Base-by-base conservation (phyloP, 768 basidiomycete species). In the Lactarius psammicola region DNA sequence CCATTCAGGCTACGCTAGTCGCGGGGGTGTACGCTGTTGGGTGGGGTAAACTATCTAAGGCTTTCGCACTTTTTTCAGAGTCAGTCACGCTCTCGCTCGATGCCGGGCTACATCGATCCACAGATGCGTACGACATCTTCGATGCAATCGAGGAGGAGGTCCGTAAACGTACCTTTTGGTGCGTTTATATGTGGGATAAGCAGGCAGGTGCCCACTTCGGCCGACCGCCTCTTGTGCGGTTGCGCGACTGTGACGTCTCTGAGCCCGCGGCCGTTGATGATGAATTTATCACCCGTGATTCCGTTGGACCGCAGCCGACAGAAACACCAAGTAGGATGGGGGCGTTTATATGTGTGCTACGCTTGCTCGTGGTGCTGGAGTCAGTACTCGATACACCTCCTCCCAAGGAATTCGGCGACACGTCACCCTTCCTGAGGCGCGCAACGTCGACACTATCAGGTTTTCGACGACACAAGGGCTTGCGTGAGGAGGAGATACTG, bases 151-250 rank as follows among this genome's bases (percentile, higher is more conserved):
- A 95, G 75, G 89, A 91, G 66, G 93, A 96, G 75, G 87, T 94
- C 33, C 85, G 95, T 64, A 96, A 95, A 76, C 87, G 94, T 70
- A 96, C 95, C 0, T 97, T 97, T 76, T 97, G 94, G 94, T 92
- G 92, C 65, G 92, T 95, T 31, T 97, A 96, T 77, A 83, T 92
- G 58, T 96, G 95, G 95, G 95, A 97, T 77, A 96, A 97, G 77
- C 94, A 95, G 72, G 85, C 94, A 8, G 81, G 86, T 13, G 89
- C 91, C 64, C 89, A 93, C 75, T 95, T 96, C 74, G 94, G 95
- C 30, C 81, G 94, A 30, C 94, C 94, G 36, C 87, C 94, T 3
- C 84, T 95, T 81, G 82, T 97, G 70, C 84, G 94, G 55, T 77
- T 95, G 67, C 82, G 92, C 68, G 94, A 96, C 74, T 95, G 93